phyloP scores from a whole-genome alignment of 2,329 filamentous ascomycete genomes.

The Herpotrichia juniperi region DNA sequence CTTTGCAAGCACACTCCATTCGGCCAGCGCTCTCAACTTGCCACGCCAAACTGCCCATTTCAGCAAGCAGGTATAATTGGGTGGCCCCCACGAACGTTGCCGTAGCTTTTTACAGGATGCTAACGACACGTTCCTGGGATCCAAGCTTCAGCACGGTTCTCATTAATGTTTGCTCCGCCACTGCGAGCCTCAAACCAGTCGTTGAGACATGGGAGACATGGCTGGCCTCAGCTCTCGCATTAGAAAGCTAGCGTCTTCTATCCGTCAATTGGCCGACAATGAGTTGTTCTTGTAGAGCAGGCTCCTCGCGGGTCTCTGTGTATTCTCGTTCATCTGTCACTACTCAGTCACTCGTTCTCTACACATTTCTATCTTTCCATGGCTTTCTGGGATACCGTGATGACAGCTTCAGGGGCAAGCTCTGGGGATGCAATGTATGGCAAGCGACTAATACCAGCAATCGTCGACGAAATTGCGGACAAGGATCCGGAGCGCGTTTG shows the following conservation, averaged over 20 bases:
- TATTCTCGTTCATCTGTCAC: constrained; percentile 8
- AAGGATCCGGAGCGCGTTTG: constrained; percentile 26
- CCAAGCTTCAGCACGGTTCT: constrained; percentile 1
- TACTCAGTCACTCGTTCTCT: not conserved
- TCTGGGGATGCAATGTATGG: constrained; percentile 22
- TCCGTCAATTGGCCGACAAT: constrained; percentile 1
- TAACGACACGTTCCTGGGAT: constrained; percentile 2
- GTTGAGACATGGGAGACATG: constrained; percentile 15
- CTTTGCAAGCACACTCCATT: constrained; percentile 4
- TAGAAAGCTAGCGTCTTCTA: constrained; percentile 5
- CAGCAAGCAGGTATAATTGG: not conserved
- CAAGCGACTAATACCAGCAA: constrained; percentile 26
- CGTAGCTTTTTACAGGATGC: constrained; percentile 8
- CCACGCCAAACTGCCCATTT: not conserved
- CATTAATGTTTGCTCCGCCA: constrained; percentile 6
- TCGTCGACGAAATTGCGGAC: constrained; percentile 49
- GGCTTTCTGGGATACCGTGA: constrained; percentile 37
- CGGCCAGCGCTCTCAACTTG: not conserved
- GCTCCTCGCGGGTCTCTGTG: not conserved
- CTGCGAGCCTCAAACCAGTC: constrained; percentile 8
- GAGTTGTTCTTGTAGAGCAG: constrained; percentile 2
- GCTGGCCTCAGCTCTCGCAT: constrained; percentile 19
- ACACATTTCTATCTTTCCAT: constrained; percentile 17
- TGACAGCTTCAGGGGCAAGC: constrained; percentile 16
- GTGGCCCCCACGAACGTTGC: not conserved